Conservation (phyloP, 768 basidiomycete species). For the Gloeophyllum trabeum region DNA sequence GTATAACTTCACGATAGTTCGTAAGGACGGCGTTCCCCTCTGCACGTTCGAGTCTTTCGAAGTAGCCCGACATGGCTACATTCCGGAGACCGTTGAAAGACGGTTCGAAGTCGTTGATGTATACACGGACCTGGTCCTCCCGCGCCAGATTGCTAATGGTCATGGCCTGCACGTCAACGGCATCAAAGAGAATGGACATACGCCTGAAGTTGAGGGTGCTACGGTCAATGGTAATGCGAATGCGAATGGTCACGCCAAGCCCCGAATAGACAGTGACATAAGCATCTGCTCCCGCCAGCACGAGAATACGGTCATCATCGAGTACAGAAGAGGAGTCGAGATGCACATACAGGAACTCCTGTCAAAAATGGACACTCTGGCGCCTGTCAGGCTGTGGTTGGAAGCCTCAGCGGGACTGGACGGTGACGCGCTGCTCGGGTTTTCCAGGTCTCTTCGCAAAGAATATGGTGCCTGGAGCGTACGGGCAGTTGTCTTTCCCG, state of each 20-base stretch:
- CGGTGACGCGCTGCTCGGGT: conserved; percentile 20
- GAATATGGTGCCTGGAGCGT: conserved; percentile 22
- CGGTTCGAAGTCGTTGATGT: no score
- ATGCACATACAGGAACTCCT: conserved; percentile 9
- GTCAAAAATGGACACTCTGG: conserved; percentile 4
- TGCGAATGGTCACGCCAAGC: no score
- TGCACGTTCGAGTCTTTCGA: neutral
- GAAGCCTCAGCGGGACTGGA: conserved; percentile 15
- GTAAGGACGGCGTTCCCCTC: neutral
- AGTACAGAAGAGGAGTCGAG: conserved; percentile 10
- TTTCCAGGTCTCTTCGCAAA: conserved; percentile 17
- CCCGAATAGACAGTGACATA: neutral
- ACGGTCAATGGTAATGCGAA: no score
- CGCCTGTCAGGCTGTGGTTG: conserved; percentile 16
- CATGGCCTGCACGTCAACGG: no score
- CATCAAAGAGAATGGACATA: no score
- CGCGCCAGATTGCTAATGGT: no score
- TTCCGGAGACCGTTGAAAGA: no score
- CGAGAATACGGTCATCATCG: conserved; percentile 3
- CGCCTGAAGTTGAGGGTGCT: no score
- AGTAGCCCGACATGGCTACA: neutral
- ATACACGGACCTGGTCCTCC: no score
- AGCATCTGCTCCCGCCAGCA: conserved; percentile 2
- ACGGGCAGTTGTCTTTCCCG: conserved; percentile 16
- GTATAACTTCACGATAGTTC: neutral